Evolutionary conservation across 164 flowering plant genomes (phyloP).

Genomic region (Aristolochia californica): DNA sequence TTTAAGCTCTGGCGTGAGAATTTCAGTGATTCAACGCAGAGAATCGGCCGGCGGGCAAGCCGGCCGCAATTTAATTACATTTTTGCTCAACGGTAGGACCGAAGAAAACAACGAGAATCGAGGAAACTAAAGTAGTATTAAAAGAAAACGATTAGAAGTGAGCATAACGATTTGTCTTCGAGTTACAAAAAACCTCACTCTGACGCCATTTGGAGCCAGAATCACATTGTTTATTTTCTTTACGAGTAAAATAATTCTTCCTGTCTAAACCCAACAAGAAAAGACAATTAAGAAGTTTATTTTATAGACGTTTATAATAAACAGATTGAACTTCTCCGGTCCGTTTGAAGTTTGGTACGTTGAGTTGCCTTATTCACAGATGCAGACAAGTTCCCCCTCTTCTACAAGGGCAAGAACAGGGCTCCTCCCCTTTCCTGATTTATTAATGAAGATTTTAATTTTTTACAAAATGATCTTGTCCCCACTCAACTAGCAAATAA

Average conservation of each 20-base stretch:
- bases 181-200: not conserved
- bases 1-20: constrained; percentile 11
- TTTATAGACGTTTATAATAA: not conserved
- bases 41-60: constrained; percentile 1
- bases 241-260: not conserved
- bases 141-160: too few species aligned
- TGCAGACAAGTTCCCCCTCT: too few species aligned
- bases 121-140: too few species aligned
- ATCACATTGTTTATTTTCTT: too few species aligned
- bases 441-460: too few species aligned
- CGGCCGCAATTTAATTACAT: not conserved
- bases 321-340: not conserved
- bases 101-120: not conserved
- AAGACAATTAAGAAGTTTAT: not conserved
- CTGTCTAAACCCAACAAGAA: not conserved
- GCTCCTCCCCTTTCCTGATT: too few species aligned
- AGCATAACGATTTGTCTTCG: not conserved
- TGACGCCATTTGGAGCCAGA: not conserved
- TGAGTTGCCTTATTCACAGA: not conserved
- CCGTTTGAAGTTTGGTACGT: not conserved
- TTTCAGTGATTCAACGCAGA: not conserved
- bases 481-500: too few species aligned
- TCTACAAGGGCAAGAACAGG: too few species aligned
- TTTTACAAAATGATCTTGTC: too few species aligned
- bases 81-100: not conserved